Evolutionary conservation across 164 flowering plant genomes (phyloP), one percentile per base, ranked within the genome.

Genomic region (Nymphaea colorata): DNA sequence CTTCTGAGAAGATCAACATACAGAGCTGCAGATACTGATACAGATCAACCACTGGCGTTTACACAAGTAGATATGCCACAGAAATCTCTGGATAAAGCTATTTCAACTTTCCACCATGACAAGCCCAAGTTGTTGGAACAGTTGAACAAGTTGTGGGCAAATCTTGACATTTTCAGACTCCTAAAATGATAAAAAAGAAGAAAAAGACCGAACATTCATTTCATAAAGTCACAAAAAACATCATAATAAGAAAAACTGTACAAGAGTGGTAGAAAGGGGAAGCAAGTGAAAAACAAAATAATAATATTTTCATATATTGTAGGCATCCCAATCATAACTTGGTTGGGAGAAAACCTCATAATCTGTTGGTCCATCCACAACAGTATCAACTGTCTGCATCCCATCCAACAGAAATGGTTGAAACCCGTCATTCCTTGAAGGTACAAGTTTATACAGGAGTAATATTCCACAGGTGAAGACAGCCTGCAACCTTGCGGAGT

Each of bases 401-500:
- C 91, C 83, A 82, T 85, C 91, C 75, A 92, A 76, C 59, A 87
- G 77, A 65, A 86, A 82, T 60, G 94, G 85, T 57, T 83, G 91
- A 68, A 82, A 85, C 53, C 84, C 68, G 80, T 87, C 96, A 69
- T 53, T 77, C 65, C 79, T 76, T 4, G 93, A 81, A 67, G 99
- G 99, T 81, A 91, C 79, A 71, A 95, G 65, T 67, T 90, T 95
- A 76, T 90, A 95, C 79, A 86, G 68, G 25, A 92, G 76, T 18
- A 88, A 71, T 80, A 90, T 62, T 41, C 87, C 91, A 59, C 90
- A 90, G 10, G 94, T 92, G 73, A 90, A 87, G 69, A 95, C 90
- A 43, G 98, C 99, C 78, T 95, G 91, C 74, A 95, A 83, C 88
- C 88, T 95, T 36, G 85, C 85, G 60, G 96, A 81, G 76, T 95